phyloP scores from a whole-genome alignment of 805 yeast species.

The Hanseniaspora pseudoguilliermondii region DNA sequence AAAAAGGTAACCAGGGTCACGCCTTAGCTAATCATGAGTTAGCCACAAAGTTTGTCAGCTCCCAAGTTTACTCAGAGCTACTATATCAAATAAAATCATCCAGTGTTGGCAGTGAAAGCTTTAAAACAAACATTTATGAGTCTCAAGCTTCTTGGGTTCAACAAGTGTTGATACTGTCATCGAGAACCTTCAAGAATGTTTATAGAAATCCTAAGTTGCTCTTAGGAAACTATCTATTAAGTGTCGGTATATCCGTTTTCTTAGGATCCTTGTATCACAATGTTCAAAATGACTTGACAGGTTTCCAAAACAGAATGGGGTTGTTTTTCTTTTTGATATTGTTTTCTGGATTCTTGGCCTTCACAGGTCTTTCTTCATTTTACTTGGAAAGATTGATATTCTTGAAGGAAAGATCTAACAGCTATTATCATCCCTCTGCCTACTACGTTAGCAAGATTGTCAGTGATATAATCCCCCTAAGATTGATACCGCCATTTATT shows the following conservation, averaged over 20 bases:
- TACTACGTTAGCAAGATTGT: slow-evolving; percentile 75
- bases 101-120: slow-evolving; percentile 16
- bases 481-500: slow-evolving; percentile 84
- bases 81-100: slow-evolving; percentile 5
- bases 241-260: slow-evolving; percentile 64
- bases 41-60: slow-evolving; percentile 5
- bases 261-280: slow-evolving; percentile 79
- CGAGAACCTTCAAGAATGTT: slow-evolving; percentile 81
- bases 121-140: slow-evolving; percentile 25
- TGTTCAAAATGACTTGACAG: slow-evolving; percentile 78
- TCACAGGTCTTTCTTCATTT: slow-evolving; percentile 84
- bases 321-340: slow-evolving; percentile 83
- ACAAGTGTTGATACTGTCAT: slow-evolving; percentile 64
- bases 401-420: slow-evolving; percentile 85
- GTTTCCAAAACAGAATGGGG: slow-evolving; percentile 92
- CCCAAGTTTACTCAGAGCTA: slow-evolving; percentile 10
- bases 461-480: slow-evolving; percentile 83
- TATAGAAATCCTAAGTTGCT: slow-evolving; percentile 87
- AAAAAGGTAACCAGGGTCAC: background rate
- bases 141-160: slow-evolving; percentile 41
- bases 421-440: slow-evolving; percentile 78
- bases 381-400: slow-evolving; percentile 80
- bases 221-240: slow-evolving; percentile 67
- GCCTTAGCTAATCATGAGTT: background rate
- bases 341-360: slow-evolving; percentile 83